Conservation (phyloP, 257 asterid genomes). For the Solanum medicagineum region DNA sequence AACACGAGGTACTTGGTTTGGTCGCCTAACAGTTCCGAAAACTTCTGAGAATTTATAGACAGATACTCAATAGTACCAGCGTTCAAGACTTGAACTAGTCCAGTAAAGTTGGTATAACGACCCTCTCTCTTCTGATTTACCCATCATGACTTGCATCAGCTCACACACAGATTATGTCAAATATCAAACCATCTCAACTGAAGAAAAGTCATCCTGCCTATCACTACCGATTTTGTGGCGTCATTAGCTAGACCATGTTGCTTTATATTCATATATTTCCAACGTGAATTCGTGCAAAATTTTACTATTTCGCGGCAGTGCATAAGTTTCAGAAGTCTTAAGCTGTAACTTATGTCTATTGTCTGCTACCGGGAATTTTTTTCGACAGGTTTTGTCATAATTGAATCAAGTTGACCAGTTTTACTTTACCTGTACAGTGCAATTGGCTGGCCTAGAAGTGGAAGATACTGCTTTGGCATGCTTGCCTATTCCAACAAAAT, state of each 20-base stretch:
- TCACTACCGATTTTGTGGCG: not conserved
- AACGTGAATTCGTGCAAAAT: not conserved
- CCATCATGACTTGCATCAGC: not conserved
- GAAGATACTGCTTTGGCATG: slow-evolving; percentile 99
- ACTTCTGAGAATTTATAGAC: not conserved
- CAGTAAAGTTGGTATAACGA: not conserved
- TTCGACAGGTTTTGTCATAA: not conserved
- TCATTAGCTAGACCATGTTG: not conserved
- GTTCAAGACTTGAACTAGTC: not conserved
- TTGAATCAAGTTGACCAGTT: not conserved
- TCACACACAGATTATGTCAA: not conserved
- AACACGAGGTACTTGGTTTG: not conserved
- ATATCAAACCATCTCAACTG: not conserved
- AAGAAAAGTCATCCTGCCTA: not conserved
- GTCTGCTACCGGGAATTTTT: not conserved
- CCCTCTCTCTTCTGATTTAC: not conserved
- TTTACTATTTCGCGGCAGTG: not conserved
- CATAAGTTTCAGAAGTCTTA: not conserved
- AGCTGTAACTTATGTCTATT: not conserved
- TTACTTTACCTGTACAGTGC: slow-evolving; percentile 79
- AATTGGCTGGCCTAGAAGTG: slow-evolving; percentile 94
- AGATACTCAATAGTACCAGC: not conserved
- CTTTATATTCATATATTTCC: not conserved
- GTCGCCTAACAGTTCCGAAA: not conserved
- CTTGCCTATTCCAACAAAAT: slow-evolving; percentile 58